These are phyloP conservation scores for Botrytis sinoallii DNA, from an alignment of 2,329 filamentous ascomycete genomes.

Conservation along the genomic window DNA sequence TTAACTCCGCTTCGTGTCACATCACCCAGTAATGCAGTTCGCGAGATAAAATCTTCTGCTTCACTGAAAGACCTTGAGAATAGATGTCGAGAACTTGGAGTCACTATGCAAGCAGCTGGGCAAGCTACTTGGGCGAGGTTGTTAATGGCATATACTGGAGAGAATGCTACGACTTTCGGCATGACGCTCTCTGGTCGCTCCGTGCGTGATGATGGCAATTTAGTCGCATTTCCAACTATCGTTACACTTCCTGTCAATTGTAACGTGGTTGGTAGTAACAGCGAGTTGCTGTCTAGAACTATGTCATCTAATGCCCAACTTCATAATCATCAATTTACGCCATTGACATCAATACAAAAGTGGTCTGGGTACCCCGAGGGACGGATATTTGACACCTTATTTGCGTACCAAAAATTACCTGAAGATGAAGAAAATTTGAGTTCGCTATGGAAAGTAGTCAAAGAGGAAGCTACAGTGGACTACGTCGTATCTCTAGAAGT, in stretches of 20 bases:
- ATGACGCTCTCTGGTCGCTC: constrained; percentile 74
- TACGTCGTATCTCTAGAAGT: constrained; percentile 81
- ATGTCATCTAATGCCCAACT: constrained; percentile 63
- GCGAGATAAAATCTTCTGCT: constrained; percentile 41
- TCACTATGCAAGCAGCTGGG: constrained; percentile 72
- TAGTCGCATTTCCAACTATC: constrained; percentile 72
- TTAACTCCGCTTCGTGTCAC: constrained; percentile 59
- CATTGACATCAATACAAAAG: constrained; percentile 69
- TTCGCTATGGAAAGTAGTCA: constrained; percentile 55
- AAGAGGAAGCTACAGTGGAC: constrained; percentile 69
- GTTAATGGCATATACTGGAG: constrained; percentile 73
- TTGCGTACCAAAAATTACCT: constrained; percentile 71
- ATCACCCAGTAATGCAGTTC: constrained; percentile 38
- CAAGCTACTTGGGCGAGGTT: constrained; percentile 77
- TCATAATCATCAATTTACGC: constrained; percentile 67
- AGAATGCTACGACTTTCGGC: constrained; percentile 72
- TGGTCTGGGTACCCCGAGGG: constrained; percentile 64
- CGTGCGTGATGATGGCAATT: constrained; percentile 53
- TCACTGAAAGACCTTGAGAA: constrained; percentile 50
- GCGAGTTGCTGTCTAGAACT: constrained; percentile 57
- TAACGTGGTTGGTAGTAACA: constrained; percentile 52
- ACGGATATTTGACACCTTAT: constrained; percentile 76
- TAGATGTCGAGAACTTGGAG: constrained; percentile 54
- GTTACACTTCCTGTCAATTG: constrained; percentile 73
- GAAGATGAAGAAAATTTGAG: constrained; percentile 24